phyloP scores from a whole-genome alignment of 495 filamentous ascomycete species.

The Penicillium daleae region DNA sequence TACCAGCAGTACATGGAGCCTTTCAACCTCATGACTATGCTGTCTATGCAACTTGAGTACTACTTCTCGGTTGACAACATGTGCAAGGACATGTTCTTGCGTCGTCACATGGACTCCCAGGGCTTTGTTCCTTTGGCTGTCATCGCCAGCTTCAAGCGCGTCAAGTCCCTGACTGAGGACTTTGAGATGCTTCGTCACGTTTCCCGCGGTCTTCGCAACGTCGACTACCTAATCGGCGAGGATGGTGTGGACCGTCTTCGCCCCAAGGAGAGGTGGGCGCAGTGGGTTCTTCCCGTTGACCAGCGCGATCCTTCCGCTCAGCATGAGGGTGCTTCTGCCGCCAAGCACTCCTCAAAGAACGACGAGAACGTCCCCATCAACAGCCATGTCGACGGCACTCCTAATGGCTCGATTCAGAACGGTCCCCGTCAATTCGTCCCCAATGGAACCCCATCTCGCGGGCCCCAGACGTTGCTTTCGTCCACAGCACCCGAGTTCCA shows the following conservation, averaged over 20 bases:
- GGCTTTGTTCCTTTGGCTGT: conserved; percentile 83
- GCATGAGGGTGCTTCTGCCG: conserved; percentile 55
- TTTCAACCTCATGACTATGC: conserved; percentile 57
- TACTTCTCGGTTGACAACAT: conserved; percentile 97
- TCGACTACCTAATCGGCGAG: conserved; percentile 70
- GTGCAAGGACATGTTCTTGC: conserved; percentile 89
- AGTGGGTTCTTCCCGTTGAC: conserved; percentile 71
- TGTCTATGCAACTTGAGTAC: conserved; percentile 76
- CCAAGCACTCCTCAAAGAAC: conserved; percentile 24
- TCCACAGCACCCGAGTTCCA: conserved; percentile 78
- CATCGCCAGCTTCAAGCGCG: conserved; percentile 81
- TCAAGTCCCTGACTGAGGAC: conserved; percentile 75
- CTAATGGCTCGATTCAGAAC: conserved; percentile 35
- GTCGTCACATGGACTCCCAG: conserved; percentile 90
- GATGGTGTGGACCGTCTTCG: conserved; percentile 82
- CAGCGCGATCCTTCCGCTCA: conserved; percentile 64
- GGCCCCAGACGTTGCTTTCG: conserved; percentile 63
- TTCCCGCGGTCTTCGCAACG: conserved; percentile 66
- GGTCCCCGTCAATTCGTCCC: conserved; percentile 35
- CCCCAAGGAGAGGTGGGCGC: conserved; percentile 74
- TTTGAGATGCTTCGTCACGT: conserved; percentile 73
- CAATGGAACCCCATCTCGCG: conserved; percentile 44
- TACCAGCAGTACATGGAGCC: conserved; percentile 64
- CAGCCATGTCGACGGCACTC: conserved; percentile 29
- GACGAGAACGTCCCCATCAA: conserved; percentile 35